These are phyloP conservation scores for Apiotrichum akiyoshidainum DNA, from an alignment of 1,284 basidiomycete species.

Conservation along the genomic window DNA sequence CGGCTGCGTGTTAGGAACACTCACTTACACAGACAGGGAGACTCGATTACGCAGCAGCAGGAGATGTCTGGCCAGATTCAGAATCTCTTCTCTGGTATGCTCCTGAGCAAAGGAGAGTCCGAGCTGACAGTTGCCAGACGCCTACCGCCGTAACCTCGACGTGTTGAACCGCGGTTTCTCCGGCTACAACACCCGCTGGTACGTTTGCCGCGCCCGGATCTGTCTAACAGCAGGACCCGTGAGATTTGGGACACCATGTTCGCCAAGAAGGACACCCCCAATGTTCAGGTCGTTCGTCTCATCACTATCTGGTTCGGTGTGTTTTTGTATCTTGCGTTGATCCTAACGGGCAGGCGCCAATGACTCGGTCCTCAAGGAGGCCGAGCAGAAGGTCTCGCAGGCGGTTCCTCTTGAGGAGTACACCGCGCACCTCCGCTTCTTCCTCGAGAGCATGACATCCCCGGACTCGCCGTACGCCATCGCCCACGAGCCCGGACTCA, in stretches of 20 bases:
- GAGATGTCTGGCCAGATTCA: slow-evolving; percentile 19
- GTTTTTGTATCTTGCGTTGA: no score
- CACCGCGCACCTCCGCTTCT: slow-evolving; percentile 25
- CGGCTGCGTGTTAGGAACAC: no score
- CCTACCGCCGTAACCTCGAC: slow-evolving; percentile 36
- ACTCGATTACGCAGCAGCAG: slow-evolving; percentile 29
- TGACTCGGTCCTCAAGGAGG: slow-evolving; percentile 16
- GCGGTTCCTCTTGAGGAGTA: slow-evolving; percentile 27
- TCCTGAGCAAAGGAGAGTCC: no score
- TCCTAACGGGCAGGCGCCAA: slow-evolving; percentile 28
- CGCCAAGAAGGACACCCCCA: slow-evolving; percentile 29
- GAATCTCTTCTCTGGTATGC: slow-evolving; percentile 19
- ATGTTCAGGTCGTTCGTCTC: slow-evolving; percentile 26
- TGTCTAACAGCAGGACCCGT: slow-evolving; percentile 7
- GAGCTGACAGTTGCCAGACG: slow-evolving; percentile 18
- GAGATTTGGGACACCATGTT: slow-evolving; percentile 32
- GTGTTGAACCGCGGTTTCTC: slow-evolving; percentile 40
- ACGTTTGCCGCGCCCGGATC: not conserved
- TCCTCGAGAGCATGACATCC: slow-evolving; percentile 26
- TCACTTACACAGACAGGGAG: slow-evolving; percentile 17
- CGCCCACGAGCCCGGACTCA: slow-evolving; percentile 22
- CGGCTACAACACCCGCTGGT: slow-evolving; percentile 37
- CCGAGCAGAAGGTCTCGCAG: not conserved
- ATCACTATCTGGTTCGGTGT: slow-evolving; percentile 44
- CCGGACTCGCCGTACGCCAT: slow-evolving; percentile 20